Conservation (phyloP, 2,329 filamentous ascomycete genomes). For the Macrophomina phaseolina region DNA sequence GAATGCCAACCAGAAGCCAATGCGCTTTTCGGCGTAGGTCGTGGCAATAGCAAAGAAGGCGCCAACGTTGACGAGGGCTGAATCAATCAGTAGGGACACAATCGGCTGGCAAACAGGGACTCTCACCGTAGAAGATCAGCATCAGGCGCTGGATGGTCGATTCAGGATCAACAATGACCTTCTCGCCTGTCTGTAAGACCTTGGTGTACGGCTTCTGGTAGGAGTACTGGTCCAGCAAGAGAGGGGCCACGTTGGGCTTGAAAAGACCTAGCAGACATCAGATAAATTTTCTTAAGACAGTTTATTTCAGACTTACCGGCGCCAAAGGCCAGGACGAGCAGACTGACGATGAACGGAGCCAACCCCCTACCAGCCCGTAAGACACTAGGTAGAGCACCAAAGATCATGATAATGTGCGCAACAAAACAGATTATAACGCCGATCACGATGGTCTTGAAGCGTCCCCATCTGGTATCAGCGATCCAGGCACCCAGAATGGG, state of each 20-base stretch:
- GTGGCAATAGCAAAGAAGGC: slow-evolving; percentile 46
- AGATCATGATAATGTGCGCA: slow-evolving; percentile 42
- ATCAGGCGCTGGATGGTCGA: slow-evolving; percentile 47
- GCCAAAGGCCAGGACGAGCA: slow-evolving; percentile 47
- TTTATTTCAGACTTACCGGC: slow-evolving; percentile 37
- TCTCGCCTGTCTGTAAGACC: slow-evolving; percentile 51
- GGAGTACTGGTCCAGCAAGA: slow-evolving; percentile 52
- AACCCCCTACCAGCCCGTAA: slow-evolving; percentile 44
- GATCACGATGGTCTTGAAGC: slow-evolving; percentile 46
- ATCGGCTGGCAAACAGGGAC: too few relatives aligned
- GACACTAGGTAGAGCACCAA: slow-evolving; percentile 49
- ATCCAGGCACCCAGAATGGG: slow-evolving; percentile 56
- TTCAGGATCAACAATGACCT: slow-evolving; percentile 56
- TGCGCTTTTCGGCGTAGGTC: slow-evolving; percentile 49
- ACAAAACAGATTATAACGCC: slow-evolving; percentile 49
- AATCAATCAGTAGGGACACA: background rate
- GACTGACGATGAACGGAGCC: slow-evolving; percentile 48
- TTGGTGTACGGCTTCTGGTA: slow-evolving; percentile 50
- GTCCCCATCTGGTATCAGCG: slow-evolving; percentile 51
- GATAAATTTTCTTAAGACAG: slow-evolving; percentile 37
- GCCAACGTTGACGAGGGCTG: slow-evolving; percentile 36
- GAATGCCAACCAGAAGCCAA: slow-evolving; percentile 50
- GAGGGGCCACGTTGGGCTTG: slow-evolving; percentile 51
- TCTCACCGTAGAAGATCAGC: slow-evolving; percentile 43
- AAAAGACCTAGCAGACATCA: slow-evolving; percentile 37